Base-by-base conservation (phyloP, 1,284 basidiomycete genomes). In the Sanghuangporus sanghuang region DNA sequence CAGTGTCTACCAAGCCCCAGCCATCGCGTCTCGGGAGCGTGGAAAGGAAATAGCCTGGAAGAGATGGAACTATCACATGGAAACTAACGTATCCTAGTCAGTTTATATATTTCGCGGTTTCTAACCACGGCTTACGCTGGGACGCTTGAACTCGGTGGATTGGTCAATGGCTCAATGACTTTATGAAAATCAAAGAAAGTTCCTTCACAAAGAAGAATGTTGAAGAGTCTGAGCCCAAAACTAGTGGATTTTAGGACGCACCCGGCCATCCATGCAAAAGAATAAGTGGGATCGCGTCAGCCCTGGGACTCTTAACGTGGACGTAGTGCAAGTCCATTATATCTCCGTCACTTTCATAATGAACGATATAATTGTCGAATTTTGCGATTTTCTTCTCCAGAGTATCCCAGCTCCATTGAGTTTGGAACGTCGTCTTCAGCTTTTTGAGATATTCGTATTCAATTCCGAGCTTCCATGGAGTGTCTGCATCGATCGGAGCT, bases 141-240 rank as follows among this genome's bases (percentile, higher is more conserved):
- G n/a, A 57, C 27, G 27, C 65, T 50, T 11, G 64, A 63, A 18
- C 58, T 61, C 21, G 66, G 62, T 44, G 69, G 69, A 61, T 68
- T 66, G 4, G 61, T 62, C 9, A 71, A 57, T 6, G 66, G 64
- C 7, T 67, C 60, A 40, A 70, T 66, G 16, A 71, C 69, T 52
- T 70, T 71, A 61, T 71, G 67, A 44, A 71, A 71, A 59, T 71
- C 70, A 58, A 65, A 69, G 62, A 71, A 70, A 4, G 67, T 69
- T 18, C 70, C 69, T 65, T 57, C 42, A 39, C 35, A 50, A 12
- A 16, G 8, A 16, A 40, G 21, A 56, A 18, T 39, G 18, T 14
- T 5, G 50, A 1, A 27, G 27, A 35, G 23, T 35, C 23, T 11
- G 27, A 52, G 8, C 54, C 32, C 16, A 27, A 27, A n/a, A 16